Evolutionary conservation across 805 yeast genomes (phyloP), one percentile per base, ranked within the genome.

Genomic region (Debaryomyces maramus): DNA sequence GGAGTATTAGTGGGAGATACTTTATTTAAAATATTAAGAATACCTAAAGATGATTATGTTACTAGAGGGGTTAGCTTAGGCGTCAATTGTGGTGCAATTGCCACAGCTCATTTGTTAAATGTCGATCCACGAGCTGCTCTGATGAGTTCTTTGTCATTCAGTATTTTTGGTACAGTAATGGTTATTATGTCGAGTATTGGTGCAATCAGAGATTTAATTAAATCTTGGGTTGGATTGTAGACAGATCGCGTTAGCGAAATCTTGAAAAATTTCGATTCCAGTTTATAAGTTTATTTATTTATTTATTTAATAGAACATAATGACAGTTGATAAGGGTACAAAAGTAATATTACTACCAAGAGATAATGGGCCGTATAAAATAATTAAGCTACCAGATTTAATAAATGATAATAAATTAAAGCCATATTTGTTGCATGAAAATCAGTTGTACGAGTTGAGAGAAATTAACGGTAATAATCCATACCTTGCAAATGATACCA

Each of bases 81-180:
- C 4, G 73, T 83, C 36, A 83, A 83, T 53, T 84, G 90, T 53
- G 88, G 90, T 7, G 95, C 95, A 1, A 83, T 86, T 36, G 87
- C 89, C 3, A 84, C 95, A 2, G 90, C 91, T 0, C 84, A 83
- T 58, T 62, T 86, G 34, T 60, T 86, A 24, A 76, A 77, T 19
- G 72, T 73, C 22, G 89, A 85, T 52, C 85, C 93, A 10, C 67
- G 91, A 48, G 91, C 93, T 11, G 90, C 89, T 1, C 87, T 89
- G 3, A 78, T 86, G 73, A 79, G 88, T 45, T 75, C 84, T 5
- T 68, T 86, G 51, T 74, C 85, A 45, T 86, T 86, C 60, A 80
- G 83, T 15, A 55, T 84, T 15, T 86, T 78, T 55, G 95, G 95
- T 5, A 80, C 89, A 0, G 56, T 80, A 11, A 80, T 86, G 87